A percentile compares a stretch with the other conserved stretches of the same genome.
phyloP scores from a whole-genome alignment of 1,284 basidiomycete species.

The Exobasidium cylindrosporum region DNA sequence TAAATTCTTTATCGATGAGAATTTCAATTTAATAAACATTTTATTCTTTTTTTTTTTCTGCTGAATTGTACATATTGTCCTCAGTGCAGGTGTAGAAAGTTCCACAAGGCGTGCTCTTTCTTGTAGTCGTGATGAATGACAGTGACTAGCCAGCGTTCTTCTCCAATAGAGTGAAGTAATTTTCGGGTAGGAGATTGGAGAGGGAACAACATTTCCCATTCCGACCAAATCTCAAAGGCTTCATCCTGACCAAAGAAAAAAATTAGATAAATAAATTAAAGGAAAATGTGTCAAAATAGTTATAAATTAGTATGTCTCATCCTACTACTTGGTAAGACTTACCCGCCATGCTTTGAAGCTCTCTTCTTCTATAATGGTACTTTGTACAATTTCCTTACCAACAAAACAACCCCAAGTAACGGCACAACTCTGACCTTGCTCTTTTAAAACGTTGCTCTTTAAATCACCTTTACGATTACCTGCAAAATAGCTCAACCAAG shows the following conservation, averaged over 20 bases:
- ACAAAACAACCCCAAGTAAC: conserved; percentile 59
- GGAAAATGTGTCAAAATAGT: neutral
- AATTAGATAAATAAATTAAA: conserved; percentile 16
- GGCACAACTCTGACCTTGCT: conserved; percentile 56
- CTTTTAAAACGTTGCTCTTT: conserved; percentile 50
- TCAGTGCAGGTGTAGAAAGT: conserved; percentile 31
- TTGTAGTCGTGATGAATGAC: conserved; percentile 91
- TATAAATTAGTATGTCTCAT: too few species aligned
- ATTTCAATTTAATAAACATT: too few species aligned
- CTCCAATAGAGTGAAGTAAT: conserved; percentile 70
- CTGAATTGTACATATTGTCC: too few species aligned
- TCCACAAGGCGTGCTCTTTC: conserved; percentile 72
- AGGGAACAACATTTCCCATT: conserved; percentile 86
- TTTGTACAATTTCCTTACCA: conserved; percentile 58
- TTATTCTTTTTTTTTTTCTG: too few species aligned
- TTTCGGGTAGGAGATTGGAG: conserved; percentile 70
- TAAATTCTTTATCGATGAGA: too few species aligned
- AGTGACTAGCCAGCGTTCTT: conserved; percentile 84
- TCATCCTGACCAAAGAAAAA: conserved; percentile 72
- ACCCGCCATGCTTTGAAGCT: conserved; percentile 64
- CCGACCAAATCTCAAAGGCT: conserved; percentile 91
- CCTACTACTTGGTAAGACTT: too few species aligned
- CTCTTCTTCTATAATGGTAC: conserved; percentile 58
- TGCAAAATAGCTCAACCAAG: conserved; percentile 78
- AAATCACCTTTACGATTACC: conserved; percentile 62